phyloP scores from a whole-genome alignment of 106 monocot species.

The Iris macrosiphon region DNA sequence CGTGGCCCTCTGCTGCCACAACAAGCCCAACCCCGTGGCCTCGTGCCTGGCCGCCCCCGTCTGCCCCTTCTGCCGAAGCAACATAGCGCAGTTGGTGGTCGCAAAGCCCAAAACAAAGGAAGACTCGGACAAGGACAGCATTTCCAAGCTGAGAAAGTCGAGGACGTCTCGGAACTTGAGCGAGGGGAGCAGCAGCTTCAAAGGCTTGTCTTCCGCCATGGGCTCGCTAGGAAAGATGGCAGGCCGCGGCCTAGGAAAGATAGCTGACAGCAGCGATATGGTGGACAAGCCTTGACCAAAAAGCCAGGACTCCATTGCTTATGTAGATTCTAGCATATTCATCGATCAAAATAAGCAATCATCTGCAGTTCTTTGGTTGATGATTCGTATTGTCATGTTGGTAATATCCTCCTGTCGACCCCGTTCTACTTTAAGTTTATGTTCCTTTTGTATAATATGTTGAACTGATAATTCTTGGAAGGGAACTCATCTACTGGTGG shows the following conservation, averaged over 20 bases:
- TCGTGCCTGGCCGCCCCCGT: too few species aligned
- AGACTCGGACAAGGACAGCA: conserved; percentile 13
- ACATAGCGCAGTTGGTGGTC: conserved; percentile 38
- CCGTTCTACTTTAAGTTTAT: too few species aligned
- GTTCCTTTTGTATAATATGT: too few species aligned
- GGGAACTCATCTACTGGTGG: too few species aligned
- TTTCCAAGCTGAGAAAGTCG: conserved; percentile 21
- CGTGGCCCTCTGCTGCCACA: too few species aligned
- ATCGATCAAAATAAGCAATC: not conserved
- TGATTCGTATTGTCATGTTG: too few species aligned
- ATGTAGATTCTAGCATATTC: not conserved
- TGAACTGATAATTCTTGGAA: too few species aligned
- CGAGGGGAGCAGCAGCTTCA: conserved; percentile 58
- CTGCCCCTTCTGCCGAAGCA: conserved; percentile 81
- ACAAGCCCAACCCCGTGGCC: too few species aligned
- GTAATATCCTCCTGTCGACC: too few species aligned
- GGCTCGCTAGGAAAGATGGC: conserved; percentile 29
- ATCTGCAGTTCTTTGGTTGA: too few species aligned
- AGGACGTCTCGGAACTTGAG: conserved; percentile 26
- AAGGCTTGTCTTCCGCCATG: conserved; percentile 29
- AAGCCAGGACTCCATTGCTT: too few species aligned
- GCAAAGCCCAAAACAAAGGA: conserved; percentile 13
- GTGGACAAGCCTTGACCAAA: conserved; percentile 33
- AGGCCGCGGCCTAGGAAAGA: conserved; percentile 7
- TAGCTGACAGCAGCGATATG: conserved; percentile 18